phyloP scores from a whole-genome alignment of 1,284 basidiomycete genomes.

The Tilletia indica region DNA sequence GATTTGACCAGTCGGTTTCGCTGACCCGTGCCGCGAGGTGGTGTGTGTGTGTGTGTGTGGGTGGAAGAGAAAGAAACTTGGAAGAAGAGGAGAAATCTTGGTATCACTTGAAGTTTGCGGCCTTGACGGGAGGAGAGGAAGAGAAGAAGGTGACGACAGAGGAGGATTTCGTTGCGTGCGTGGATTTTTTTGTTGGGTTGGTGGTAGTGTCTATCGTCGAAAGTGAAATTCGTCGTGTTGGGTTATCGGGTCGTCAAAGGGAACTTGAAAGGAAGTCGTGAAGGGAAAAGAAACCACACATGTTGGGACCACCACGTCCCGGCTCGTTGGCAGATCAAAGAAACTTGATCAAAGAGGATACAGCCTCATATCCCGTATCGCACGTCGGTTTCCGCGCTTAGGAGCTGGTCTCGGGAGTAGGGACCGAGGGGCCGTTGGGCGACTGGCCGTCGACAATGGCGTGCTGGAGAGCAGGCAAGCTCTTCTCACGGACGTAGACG shows the following conservation, averaged over 20 bases:
- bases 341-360: neutral
- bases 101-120: neutral
- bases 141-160: neutral
- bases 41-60: neutral
- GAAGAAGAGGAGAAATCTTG: too few species aligned
- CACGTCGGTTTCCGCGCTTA: neutral
- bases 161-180: neutral
- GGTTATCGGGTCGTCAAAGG: neutral
- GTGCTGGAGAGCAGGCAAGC: constrained; percentile 51
- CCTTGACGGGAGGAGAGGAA: neutral
- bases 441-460: constrained; percentile 21
- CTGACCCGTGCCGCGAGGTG: too few species aligned
- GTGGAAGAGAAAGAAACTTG: neutral
- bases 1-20: too few species aligned
- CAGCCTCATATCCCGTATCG: neutral
- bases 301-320: too few species aligned
- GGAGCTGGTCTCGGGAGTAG: constrained; percentile 3
- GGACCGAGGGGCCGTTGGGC: neutral
- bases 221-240: too few species aligned
- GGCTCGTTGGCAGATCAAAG: neutral
- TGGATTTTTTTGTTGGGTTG: too few species aligned
- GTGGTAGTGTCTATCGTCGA: neutral
- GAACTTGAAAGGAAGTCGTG: neutral
- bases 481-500: constrained; percentile 47
- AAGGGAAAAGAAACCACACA: neutral